Evolutionary conservation across 164 flowering plant genomes (phyloP).

Genomic region (Annona cherimola): DNA sequence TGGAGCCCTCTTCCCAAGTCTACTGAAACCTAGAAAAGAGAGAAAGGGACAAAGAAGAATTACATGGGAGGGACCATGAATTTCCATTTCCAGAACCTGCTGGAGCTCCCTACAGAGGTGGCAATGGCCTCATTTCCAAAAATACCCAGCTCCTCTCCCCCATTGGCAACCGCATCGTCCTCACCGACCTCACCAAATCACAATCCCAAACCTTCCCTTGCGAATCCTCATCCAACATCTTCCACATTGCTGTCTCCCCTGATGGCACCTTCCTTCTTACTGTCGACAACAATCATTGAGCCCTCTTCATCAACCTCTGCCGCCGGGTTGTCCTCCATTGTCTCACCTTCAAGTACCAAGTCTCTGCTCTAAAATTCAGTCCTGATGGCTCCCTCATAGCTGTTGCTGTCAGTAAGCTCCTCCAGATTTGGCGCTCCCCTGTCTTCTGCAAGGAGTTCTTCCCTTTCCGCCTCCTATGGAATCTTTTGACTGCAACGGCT

Average conservation of each 20-base stretch:
- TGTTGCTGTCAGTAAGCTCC: conserved; percentile 61
- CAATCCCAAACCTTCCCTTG: conserved; percentile 66
- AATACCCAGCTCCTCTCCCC: conserved; percentile 69
- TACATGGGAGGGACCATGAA: conserved; percentile 45
- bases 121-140: conserved; percentile 52
- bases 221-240: conserved; percentile 64
- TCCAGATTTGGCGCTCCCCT: conserved; percentile 88
- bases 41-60: neutral
- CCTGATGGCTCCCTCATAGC: conserved; percentile 74
- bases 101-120: conserved; percentile 99
- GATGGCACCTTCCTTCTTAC: conserved; percentile 67
- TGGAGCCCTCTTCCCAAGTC: neutral
- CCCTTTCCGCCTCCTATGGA: conserved; percentile 66
- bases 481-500: conserved; percentile 56
- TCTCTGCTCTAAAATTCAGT: conserved; percentile 55
- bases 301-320: conserved; percentile 66
- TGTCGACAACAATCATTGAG: conserved; percentile 66
- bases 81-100: conserved; percentile 77
- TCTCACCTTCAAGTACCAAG: conserved; percentile 62
- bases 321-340: conserved; percentile 76
- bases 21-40: neutral
- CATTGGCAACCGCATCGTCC: conserved; percentile 76
- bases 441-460: conserved; percentile 77
- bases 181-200: conserved; percentile 76
- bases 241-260: conserved; percentile 72